A percentile compares a stretch with the other conserved stretches of the same genome.
These are phyloP conservation scores for Lichtheimia ramosa DNA, from an alignment of 371 early-diverging fungal species.

Conservation along the genomic window DNA sequence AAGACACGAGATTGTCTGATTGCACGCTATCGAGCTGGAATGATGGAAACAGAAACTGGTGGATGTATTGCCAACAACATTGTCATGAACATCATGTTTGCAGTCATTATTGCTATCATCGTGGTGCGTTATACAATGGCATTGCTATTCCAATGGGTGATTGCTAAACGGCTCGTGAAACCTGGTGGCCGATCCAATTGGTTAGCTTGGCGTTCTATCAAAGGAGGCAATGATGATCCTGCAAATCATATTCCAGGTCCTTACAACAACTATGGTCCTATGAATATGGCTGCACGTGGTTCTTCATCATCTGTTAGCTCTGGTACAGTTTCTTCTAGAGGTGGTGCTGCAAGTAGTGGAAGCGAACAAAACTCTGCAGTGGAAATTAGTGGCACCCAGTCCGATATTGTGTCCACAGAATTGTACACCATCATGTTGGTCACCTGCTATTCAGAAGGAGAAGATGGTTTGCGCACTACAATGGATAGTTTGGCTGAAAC, in stretches of 20 bases:
- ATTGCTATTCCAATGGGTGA: constrained; percentile 61
- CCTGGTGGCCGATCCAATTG: constrained; percentile 51
- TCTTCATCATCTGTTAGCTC: constrained; percentile 23
- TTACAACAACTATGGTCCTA: constrained; percentile 41
- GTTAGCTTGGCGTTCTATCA: constrained; percentile 52
- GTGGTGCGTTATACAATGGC: constrained; percentile 61
- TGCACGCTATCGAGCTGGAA: constrained; percentile 45
- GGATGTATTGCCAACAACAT: constrained; percentile 63
- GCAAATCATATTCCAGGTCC: constrained; percentile 49
- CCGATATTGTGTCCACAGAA: constrained; percentile 46
- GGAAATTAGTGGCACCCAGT: constrained; percentile 16
- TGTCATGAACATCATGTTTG: constrained; percentile 44
- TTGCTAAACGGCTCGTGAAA: constrained; percentile 40
- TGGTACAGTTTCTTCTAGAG: constrained; percentile 18
- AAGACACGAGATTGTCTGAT: constrained; percentile 40
- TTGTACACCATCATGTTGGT: constrained; percentile 61
- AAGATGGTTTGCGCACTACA: constrained; percentile 75
- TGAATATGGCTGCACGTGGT: constrained; percentile 17
- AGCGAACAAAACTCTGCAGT: constrained; percentile 23
- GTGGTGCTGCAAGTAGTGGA: constrained; percentile 18
- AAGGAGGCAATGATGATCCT: constrained; percentile 49
- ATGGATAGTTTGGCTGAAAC: constrained; percentile 83
- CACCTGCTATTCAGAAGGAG: constrained; percentile 82
- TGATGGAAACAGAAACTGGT: constrained; percentile 47
- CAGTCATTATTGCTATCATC: constrained; percentile 48